Conservation (phyloP, 2,329 filamentous ascomycete genomes). For the Purpureocillium takamizusanense region DNA sequence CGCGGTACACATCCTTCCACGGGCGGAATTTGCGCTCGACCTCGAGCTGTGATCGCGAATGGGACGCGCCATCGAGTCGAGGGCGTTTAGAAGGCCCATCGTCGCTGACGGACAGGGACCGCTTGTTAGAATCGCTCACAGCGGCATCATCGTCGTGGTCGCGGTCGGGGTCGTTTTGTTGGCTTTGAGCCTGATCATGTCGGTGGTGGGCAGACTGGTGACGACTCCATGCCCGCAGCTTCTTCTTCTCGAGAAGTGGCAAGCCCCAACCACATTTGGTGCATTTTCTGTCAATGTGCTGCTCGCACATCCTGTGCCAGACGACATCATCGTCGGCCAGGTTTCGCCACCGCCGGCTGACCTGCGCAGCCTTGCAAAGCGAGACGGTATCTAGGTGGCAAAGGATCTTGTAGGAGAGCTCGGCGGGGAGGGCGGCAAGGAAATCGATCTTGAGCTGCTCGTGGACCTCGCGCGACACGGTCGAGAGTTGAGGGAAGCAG, state of each 20-base stretch:
- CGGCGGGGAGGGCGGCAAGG: constrained; percentile 74
- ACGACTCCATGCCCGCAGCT: constrained; percentile 76
- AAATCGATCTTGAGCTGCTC: constrained; percentile 98
- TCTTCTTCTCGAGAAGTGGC: constrained; percentile 80
- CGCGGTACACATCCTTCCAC: constrained; percentile 97
- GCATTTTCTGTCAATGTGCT: constrained; percentile 90
- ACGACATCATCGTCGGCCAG: constrained; percentile 96
- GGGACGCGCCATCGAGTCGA: constrained; percentile 14
- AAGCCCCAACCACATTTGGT: constrained; percentile 94
- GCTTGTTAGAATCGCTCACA: constrained; percentile 21
- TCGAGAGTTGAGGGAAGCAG: constrained; percentile 94
- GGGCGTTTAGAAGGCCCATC: constrained; percentile 24
- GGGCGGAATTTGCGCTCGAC: constrained; percentile 47
- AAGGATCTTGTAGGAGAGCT: constrained; percentile 89
- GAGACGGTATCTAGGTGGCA: constrained; percentile 90
- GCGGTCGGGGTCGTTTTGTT: constrained; percentile 14
- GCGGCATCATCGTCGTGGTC: constrained; percentile 2
- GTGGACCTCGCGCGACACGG: constrained; percentile 80
- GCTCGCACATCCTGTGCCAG: constrained; percentile 96
- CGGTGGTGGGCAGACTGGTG: constrained; percentile 43
- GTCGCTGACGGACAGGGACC: constrained; percentile 19
- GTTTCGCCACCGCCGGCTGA: constrained; percentile 78
- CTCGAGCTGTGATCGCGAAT: constrained; percentile 25
- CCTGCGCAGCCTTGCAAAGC: constrained; percentile 90
- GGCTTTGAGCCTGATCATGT: constrained; percentile 3